Base-by-base conservation (phyloP, 768 basidiomycete genomes). In the Porpolomopsis calyptriformis region DNA sequence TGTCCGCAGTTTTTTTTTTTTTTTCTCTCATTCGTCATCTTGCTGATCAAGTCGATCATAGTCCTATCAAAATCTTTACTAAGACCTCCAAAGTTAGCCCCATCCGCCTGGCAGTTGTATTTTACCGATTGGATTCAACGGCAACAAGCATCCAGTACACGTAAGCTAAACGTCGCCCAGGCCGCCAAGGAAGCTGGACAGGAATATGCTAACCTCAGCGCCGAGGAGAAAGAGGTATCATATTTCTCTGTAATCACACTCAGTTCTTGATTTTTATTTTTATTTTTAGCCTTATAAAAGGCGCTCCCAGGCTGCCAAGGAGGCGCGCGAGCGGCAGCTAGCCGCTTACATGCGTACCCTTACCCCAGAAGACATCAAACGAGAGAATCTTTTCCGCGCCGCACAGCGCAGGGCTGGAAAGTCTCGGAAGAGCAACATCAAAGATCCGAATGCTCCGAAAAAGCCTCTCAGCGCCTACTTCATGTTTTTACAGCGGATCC, bases 361-460 rank as follows among this genome's bases (percentile, higher is more conserved):
- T 38, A 91, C 91, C 0, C 92, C 91, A 4, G 88, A 91, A 3
- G 92, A 94, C 61, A 92, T 96, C 72, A 86, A 89, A 57, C 83
- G 81, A 59, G 92, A 96, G 75, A 96, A 96, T 61, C 73, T 70
- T 5, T 96, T 83, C 66, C 82, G 92, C 34, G 81, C 92, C 33
- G 88, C 89, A 24, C 91, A 94, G 64, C 81, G 92, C 49, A 90
- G 89, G 64, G 85, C 87, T 12, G 92, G 92, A 51, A 91, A 90
- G 64, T 91, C 86, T 31, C 75, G 89, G 52, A 88, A 85, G 74
- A 84, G 84, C 53, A 96, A 96, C 61, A 85, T 96, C 65, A 94
- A 93, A 68, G 91, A 96, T 60, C 91, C 91, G 26, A 94, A 96
- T 58, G 92, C 90, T 6, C 92, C 92, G 2, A 93, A 91, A 78